A percentile compares a stretch with the other conserved stretches of the same genome.
phyloP scores from a whole-genome alignment of 106 monocot genomes.

The Hemerocallis citrina region DNA sequence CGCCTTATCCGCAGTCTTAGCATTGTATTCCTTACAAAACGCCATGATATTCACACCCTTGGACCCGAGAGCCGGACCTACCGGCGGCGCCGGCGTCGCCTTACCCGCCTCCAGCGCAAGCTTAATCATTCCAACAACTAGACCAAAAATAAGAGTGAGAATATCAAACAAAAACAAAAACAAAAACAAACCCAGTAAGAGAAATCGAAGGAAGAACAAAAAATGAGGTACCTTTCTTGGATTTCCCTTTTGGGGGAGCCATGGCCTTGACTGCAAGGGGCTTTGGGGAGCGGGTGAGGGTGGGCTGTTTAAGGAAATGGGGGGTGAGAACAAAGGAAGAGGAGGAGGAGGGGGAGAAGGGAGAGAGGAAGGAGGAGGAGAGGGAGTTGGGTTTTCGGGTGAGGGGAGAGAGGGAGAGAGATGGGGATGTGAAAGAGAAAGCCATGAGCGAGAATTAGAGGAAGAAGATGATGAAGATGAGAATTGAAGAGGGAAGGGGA shows the following conservation, averaged over 20 bases:
- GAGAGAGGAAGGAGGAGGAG: conserved; percentile 17
- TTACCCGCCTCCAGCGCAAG: conserved; percentile 91
- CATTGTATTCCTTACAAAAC: conserved; percentile 96
- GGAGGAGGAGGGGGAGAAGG: conserved; percentile 2
- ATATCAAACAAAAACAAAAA: too few species aligned
- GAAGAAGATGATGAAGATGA: neutral
- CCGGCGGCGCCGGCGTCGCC: conserved; percentile 91
- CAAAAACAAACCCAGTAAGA: too few species aligned
- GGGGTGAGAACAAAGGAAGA: too few species aligned
- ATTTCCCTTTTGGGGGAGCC: conserved; percentile 50
- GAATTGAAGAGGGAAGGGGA: neutral
- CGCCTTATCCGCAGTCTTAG: conserved; percentile 84
- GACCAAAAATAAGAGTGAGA: neutral
- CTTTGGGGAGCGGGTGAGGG: conserved; percentile 1
- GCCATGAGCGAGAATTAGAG: too few species aligned
- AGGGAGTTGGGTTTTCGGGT: conserved; percentile 1
- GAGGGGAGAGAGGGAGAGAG: conserved; percentile 12
- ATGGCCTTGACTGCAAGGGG: conserved; percentile 26
- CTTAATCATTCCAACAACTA: conserved; percentile 78
- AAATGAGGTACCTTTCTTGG: conserved; percentile 56
- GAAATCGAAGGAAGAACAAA: too few species aligned
- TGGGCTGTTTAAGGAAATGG: neutral
- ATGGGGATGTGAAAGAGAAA: conserved; percentile 13
- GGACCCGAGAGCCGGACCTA: conserved; percentile 84
- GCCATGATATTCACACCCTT: conserved; percentile 98